Evolutionary conservation across 495 filamentous ascomycete genomes (phyloP).

Genomic region (Penicillium subrubescens): DNA sequence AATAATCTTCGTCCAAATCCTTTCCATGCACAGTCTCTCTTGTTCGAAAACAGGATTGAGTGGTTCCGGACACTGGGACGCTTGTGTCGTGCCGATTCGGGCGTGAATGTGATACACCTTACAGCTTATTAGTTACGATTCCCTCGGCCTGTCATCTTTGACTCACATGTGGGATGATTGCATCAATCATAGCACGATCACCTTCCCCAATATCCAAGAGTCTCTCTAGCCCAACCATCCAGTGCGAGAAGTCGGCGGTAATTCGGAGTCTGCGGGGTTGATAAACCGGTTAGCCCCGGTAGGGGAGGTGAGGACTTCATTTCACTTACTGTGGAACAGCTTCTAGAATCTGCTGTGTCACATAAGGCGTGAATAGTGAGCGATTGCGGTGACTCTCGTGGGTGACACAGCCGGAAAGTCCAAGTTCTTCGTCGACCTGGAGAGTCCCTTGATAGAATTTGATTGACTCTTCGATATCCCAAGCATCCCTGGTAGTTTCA

Average conservation of each 20-base stretch:
- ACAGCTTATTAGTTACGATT: neutral
- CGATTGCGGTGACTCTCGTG: conserved; percentile 37
- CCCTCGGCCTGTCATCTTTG: neutral
- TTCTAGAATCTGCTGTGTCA: conserved; percentile 19
- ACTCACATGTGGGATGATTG: conserved; percentile 31
- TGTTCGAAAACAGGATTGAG: conserved; percentile 25
- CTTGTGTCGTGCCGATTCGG: conserved; percentile 34
- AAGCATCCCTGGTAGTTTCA: conserved; percentile 24
- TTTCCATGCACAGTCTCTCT: conserved; percentile 32
- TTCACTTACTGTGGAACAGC: conserved; percentile 27
- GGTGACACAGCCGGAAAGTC: conserved; percentile 24
- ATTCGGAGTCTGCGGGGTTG: conserved; percentile 21
- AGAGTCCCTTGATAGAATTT: conserved; percentile 28
- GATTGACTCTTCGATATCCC: conserved; percentile 30
- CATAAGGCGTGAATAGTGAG: conserved; percentile 30
- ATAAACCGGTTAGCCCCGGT: neutral
- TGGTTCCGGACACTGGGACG: conserved; percentile 34
- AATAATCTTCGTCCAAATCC: conserved; percentile 26
- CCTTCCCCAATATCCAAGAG: conserved; percentile 28
- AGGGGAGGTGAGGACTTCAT: neutral
- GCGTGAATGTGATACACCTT: conserved; percentile 35
- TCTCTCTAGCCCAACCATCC: conserved; percentile 29
- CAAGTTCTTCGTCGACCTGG: conserved; percentile 26
- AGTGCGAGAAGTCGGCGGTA: conserved; percentile 36
- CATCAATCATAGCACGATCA: conserved; percentile 22